Percentiles rank a stretch among this genome's conserved stretches.
Conservation (phyloP, 768 basidiomycete species). For the Pisolithus marmoratus region DNA sequence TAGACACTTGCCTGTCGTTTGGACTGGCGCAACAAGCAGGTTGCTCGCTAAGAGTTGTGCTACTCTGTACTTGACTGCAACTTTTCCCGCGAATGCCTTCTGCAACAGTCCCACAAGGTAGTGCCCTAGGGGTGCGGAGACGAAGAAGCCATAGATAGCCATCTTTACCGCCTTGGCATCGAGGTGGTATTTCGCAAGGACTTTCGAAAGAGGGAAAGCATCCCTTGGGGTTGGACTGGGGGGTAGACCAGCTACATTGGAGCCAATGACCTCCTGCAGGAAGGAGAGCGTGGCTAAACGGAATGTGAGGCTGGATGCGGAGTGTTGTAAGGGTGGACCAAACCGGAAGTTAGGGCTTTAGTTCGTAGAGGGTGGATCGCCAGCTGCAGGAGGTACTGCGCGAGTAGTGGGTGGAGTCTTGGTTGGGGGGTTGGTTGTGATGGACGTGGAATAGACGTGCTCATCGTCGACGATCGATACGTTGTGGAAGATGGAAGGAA, state of each 20-base stretch:
- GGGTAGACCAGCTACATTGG: constrained; percentile 60
- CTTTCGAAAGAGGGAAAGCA: constrained; percentile 46
- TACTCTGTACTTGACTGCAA: constrained; percentile 55
- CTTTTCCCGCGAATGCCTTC: constrained; percentile 71
- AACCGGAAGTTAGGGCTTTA: constrained; percentile 73
- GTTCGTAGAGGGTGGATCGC: constrained; percentile 68
- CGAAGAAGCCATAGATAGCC: constrained; percentile 75
- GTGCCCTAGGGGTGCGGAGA: constrained; percentile 81
- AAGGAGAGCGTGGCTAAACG: constrained; percentile 48
- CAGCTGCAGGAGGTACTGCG: constrained; percentile 67
- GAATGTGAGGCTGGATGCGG: neutral
- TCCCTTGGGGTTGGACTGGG: constrained; percentile 43
- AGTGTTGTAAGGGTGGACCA: constrained; percentile 8
- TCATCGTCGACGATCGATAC: constrained; percentile 32
- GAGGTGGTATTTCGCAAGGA: constrained; percentile 53
- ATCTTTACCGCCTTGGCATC: constrained; percentile 75
- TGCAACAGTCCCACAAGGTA: constrained; percentile 67
- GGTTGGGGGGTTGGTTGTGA: constrained; percentile 6
- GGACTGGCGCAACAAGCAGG: constrained; percentile 71
- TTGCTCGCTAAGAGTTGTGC: constrained; percentile 74
- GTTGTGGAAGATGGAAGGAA: neutral
- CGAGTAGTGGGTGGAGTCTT: constrained; percentile 43
- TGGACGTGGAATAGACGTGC: constrained; percentile 12
- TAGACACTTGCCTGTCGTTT: constrained; percentile 49
- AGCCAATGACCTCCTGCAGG: constrained; percentile 78